Evolutionary conservation across 371 early-diverging fungal genomes (phyloP), one percentile per base, ranked within the genome.

Genomic region (Mucor mucedo): DNA sequence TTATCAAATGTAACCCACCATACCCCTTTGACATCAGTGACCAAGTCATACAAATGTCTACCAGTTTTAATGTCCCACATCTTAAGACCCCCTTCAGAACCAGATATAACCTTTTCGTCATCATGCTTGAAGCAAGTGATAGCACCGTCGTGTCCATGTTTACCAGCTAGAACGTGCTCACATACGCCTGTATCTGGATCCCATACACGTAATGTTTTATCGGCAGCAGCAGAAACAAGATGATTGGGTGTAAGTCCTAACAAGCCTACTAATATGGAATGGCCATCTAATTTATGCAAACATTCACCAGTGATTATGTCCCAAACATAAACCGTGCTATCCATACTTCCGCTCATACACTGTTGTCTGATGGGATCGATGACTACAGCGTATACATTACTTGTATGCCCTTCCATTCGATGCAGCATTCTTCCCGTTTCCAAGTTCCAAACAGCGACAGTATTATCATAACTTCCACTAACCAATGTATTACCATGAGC

Each of bases 111-210:
- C 60, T 94, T 95, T 55, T 86, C 77, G 4, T 83, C 86, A 65
- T 98, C 97, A 70, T 95, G 93, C 68, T 96, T 95, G 78, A 98
- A 94, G 58, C 96, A 96, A 1, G 97, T 98, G 54, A 98, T 96
- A 21, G 98, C 95, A 2, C 89, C 91, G 13, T 81, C 55, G 69
- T 95, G 93, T 10, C 73, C 73, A 70, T 94, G 92, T 21, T 42
- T 52, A 14, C 80, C 80, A 8, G 82, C 80, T 29, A 95, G 78
- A 10, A 87, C 83, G 33, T 86, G 85, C 33, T 81, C 65, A 66
- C 91, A 91, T 27, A 84, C 81, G 8, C 92, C 91, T 14, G 87
- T 84, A 21, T 76, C 76, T 8, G 93, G 89, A 33, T 87, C 85
- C 99, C 99, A 99, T 21, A 99, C 89, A 3, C 97, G 87, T n/a